Evolutionary conservation across 2,329 filamentous ascomycete species (phyloP).

Genomic region (Colletotrichum orbiculare): DNA sequence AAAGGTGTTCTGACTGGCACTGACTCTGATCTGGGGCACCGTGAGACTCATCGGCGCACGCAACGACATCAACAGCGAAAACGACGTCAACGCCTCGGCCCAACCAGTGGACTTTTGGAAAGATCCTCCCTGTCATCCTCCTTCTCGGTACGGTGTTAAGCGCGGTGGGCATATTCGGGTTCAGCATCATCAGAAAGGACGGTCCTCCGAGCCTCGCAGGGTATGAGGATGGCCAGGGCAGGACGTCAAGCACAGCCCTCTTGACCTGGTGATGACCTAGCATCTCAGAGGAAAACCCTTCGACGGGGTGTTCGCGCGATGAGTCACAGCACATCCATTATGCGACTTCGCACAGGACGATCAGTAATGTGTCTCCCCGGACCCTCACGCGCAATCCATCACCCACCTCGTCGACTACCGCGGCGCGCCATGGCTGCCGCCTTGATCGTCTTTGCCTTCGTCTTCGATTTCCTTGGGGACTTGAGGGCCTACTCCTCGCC

Average conservation of each 20-base stretch:
- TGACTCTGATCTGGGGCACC: neutral
- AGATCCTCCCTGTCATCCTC: neutral
- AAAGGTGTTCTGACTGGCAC: neutral
- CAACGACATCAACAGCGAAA: neutral
- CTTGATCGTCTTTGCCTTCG: neutral
- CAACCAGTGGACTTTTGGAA: neutral
- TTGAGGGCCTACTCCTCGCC: neutral
- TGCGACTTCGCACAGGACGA: no score
- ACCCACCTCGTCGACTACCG: neutral
- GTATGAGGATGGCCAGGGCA: neutral
- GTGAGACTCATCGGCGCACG: neutral
- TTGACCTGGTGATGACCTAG: neutral
- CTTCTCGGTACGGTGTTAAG: neutral
- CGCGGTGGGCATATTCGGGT: neutral
- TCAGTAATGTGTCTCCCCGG: no score
- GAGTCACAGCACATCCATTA: no score
- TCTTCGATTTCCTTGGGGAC: neutral
- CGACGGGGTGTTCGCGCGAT: no score
- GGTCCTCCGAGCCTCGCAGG: neutral
- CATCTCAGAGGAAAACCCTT: neutral
- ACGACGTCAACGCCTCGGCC: neutral
- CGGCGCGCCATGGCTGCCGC: neutral
- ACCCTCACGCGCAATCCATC: neutral
- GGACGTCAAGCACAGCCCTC: neutral
- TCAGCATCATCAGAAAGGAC: neutral